These are phyloP conservation scores for Tetrapisispora taiwanensis DNA, from an alignment of 805 yeast species.

Conservation along the genomic window DNA sequence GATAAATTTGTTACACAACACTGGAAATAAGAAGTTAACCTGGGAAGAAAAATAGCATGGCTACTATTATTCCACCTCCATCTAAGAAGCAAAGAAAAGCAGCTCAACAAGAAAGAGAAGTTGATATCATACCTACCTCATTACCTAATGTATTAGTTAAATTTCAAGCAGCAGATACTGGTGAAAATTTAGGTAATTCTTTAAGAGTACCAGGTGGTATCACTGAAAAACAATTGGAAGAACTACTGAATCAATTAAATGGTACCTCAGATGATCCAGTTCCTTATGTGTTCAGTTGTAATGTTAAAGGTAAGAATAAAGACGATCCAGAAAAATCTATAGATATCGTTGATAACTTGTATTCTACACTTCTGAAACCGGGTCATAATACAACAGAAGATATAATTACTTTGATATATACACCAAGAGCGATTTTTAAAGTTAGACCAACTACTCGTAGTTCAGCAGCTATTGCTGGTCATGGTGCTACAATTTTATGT, in stretches of 20 bases:
- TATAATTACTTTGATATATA: constrained; percentile 76
- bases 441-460: constrained; percentile 87
- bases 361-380: constrained; percentile 74
- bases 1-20: too few species aligned
- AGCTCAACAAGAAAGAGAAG: constrained; percentile 74
- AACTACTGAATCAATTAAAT: constrained; percentile 69
- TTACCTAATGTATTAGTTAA: constrained; percentile 79
- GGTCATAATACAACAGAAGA: constrained; percentile 87
- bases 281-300: constrained; percentile 77
- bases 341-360: constrained; percentile 71
- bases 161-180: constrained; percentile 90
- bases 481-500: constrained; percentile 85
- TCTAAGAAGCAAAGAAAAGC: constrained; percentile 77
- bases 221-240: constrained; percentile 77
- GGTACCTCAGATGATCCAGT: constrained; percentile 70
- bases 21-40: too few species aligned
- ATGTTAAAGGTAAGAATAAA: constrained; percentile 35
- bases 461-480: constrained; percentile 89
- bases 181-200: constrained; percentile 74
- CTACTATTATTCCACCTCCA: constrained; percentile 88
- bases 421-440: constrained; percentile 91
- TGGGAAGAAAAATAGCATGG: constrained; percentile 40
- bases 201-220: constrained; percentile 86
- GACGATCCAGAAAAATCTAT: constrained; percentile 34
- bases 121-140: constrained; percentile 62